Conservation (phyloP, 306 rosid species). For the Dryas alaskensis region DNA sequence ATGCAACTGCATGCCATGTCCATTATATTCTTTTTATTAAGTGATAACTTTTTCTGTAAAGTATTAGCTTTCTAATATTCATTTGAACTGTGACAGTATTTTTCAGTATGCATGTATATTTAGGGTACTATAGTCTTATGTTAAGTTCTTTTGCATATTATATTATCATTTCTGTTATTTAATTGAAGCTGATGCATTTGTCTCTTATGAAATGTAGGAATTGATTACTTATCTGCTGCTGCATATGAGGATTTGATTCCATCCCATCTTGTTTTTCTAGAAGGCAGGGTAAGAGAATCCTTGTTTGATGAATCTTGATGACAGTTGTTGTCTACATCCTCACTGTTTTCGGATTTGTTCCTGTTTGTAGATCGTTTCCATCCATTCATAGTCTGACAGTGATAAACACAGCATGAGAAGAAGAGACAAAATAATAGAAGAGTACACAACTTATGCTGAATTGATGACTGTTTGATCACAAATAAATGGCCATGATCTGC, state of each 20-base stretch:
- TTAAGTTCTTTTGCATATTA: not conserved
- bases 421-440: not conserved
- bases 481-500: not conserved
- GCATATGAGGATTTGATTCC: slow-evolving; percentile 44
- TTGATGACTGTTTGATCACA: not conserved
- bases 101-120: not conserved
- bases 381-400: not conserved
- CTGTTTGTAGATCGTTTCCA: slow-evolving; percentile 1
- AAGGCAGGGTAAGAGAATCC: slow-evolving; percentile 46
- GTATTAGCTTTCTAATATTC: not conserved
- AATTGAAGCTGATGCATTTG: not conserved
- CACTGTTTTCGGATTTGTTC: not conserved
- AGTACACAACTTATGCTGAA: too few species aligned
- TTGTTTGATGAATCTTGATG: not conserved
- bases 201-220: slow-evolving; percentile 28
- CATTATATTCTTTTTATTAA: not conserved
- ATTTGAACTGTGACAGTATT: not conserved
- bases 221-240: slow-evolving; percentile 61
- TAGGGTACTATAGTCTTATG: not conserved
- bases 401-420: not conserved
- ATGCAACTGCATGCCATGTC: not conserved
- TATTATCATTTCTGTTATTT: not conserved
- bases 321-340: not conserved
- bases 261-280: slow-evolving; percentile 45
- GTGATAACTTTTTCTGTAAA: not conserved